Percentiles rank a stretch among this genome's conserved stretches.
Evolutionary conservation across 2,329 filamentous ascomycete species (phyloP).

Genomic region (Xylariales sp.): DNA sequence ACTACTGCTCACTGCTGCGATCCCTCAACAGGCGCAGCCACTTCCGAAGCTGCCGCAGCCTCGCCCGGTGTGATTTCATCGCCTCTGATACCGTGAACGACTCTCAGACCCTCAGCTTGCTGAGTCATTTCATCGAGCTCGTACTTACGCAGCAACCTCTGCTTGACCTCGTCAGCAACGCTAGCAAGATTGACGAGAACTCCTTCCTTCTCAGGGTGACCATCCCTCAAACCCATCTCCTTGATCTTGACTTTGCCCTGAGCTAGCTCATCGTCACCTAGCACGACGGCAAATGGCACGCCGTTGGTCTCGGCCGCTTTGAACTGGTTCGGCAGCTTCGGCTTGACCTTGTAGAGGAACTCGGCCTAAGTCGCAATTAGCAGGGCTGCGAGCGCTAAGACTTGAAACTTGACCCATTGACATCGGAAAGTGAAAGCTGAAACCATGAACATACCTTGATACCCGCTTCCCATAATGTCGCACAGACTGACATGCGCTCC

Average conservation of each 20-base stretch:
- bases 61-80: conserved; percentile 24
- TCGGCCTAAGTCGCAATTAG: conserved; percentile 56
- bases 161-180: conserved; percentile 59
- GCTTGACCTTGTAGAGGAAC: conserved; percentile 85
- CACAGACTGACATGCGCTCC: conserved; percentile 78
- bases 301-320: conserved; percentile 78
- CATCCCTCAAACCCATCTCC: conserved; percentile 66
- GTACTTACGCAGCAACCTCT: conserved; percentile 29
- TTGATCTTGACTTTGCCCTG: conserved; percentile 85
- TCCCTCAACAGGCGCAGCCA: conserved; percentile 5
- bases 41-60: conserved; percentile 8
- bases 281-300: conserved; percentile 80
- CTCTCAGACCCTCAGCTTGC: conserved; percentile 40
- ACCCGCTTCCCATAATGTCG: conserved; percentile 76
- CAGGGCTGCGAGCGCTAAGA: conserved; percentile 3
- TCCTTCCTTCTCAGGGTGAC: conserved; percentile 87
- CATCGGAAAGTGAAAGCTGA: too few relatives aligned
- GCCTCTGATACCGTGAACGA: conserved; percentile 42
- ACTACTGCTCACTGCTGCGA: not conserved
- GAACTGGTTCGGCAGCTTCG: conserved; percentile 84
- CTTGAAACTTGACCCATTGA: conserved; percentile 2
- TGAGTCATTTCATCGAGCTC: conserved; percentile 38
- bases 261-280: conserved; percentile 85
- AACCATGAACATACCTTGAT: conserved; percentile 73
- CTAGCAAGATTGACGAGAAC: conserved; percentile 63